phyloP scores from a whole-genome alignment of 441 rosid genomes.

The Isatis lusitanica region DNA sequence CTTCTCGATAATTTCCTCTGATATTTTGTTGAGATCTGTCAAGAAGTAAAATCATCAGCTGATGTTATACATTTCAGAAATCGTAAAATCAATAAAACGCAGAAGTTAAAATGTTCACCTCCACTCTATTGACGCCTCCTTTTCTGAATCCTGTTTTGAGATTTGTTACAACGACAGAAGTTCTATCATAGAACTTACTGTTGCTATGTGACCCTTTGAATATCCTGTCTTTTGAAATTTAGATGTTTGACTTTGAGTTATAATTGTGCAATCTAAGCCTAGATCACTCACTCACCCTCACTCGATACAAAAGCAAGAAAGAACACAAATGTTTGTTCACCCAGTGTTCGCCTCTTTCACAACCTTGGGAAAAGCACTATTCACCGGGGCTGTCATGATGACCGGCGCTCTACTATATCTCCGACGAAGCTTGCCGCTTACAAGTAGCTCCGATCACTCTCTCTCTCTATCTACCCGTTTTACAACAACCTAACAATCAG shows the following conservation, averaged over 20 bases:
- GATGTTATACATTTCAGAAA: background rate
- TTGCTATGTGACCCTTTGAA: conserved; percentile 76
- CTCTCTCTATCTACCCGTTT: too few species aligned
- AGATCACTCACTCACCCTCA: too few species aligned
- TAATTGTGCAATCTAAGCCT: too few species aligned
- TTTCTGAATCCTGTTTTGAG: conserved; percentile 66
- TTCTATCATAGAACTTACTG: conserved; percentile 87
- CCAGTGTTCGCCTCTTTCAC: too few species aligned
- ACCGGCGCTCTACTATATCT: too few species aligned
- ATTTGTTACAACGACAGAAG: conserved; percentile 73
- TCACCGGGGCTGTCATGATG: too few species aligned
- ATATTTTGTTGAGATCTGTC: conserved; percentile 89
- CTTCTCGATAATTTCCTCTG: conserved; percentile 69
- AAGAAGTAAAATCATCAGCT: conserved; percentile 19
- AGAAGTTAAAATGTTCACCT: conserved; percentile 44
- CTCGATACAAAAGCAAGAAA: too few species aligned
- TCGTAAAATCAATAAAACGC: background rate
- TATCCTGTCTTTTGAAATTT: conserved; percentile 53
- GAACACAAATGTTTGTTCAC: too few species aligned
- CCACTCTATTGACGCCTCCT: conserved; percentile 80
- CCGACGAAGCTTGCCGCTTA: too few species aligned
- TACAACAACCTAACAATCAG: too few species aligned
- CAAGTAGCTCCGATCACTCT: too few species aligned
- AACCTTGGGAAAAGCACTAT: too few species aligned
- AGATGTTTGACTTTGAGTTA: background rate